Base-by-base conservation (phyloP, 2,329 filamentous ascomycete genomes). In the Colletotrichum liriopes region DNA sequence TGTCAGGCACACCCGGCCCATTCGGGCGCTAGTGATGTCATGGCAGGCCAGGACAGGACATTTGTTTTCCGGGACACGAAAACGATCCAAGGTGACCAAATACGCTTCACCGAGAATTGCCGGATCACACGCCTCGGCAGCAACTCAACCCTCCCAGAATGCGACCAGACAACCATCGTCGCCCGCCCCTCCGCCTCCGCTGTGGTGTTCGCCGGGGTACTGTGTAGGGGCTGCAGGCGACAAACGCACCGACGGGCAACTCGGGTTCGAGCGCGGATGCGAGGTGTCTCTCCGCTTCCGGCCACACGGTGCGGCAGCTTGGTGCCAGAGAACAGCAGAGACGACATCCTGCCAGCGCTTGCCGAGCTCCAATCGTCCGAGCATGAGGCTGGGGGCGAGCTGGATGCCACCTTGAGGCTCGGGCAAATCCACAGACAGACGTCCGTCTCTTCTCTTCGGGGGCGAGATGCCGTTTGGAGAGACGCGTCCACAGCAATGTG, bases 11-110 rank as follows among this genome's bases (percentile, higher is more conserved):
- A 51, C 51, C 67, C 60, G 52, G 61, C 61, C 61, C 35, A 26
- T 35, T 60, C 45, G 61, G 43, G 20, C 20, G 29, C 37, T 16
- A 41, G 54, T 70, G 67, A 70, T 70, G 67, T 70, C 67, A 70
- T 67, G 54, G 45, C 43, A 35, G 32, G 29, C 59, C 49, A 56
- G 49, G 47, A 41, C 59, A 43, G 32, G 29, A 55, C 47, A 55
- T 18, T 37, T 54, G 37, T 43, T 51, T 51, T 67, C 26, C 20
- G 0, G 51, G 8, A 11, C 29, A n/a, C 59, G 4, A 23, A 58
- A 64, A 49, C 41, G 32, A 23, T 64, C 41, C 43, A 59, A 69
- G 66, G 66, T 69, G 60, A 69, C 60, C 35, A 14, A 52, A 32
- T 43, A 32, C 29, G 47, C 54, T 23, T 70, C 62, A 66, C 67